phyloP scores from a whole-genome alignment of 768 basidiomycete species.

The Crassisporium funariophilum region DNA sequence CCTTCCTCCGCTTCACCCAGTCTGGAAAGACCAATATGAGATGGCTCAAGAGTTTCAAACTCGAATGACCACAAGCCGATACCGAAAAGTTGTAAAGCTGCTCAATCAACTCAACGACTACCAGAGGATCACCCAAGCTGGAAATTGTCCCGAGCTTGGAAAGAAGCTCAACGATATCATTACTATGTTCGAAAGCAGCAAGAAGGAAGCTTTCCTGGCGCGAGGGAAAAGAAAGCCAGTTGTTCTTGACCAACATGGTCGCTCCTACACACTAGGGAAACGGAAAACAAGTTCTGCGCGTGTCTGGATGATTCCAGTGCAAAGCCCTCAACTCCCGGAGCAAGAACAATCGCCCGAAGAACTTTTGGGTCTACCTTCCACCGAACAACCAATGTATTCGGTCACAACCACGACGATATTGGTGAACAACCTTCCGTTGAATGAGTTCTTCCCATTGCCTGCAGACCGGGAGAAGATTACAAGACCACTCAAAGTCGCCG shows the following conservation, averaged over 20 bases:
- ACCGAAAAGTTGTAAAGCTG: slow-evolving; percentile 61
- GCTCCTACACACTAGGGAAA: slow-evolving; percentile 84
- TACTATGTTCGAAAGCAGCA: slow-evolving; percentile 64
- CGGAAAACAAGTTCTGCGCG: slow-evolving; percentile 90
- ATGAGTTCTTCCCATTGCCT: slow-evolving; percentile 74
- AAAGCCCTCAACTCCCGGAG: slow-evolving; percentile 19
- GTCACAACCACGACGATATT: slow-evolving; percentile 69
- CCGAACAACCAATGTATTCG: slow-evolving; percentile 18
- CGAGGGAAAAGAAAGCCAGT: slow-evolving; percentile 58
- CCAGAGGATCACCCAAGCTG: slow-evolving; percentile 57
- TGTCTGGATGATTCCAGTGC: slow-evolving; percentile 88
- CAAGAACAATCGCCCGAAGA: slow-evolving; percentile 19
- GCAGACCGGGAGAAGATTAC: slow-evolving; percentile 81
- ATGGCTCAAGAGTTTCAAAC: slow-evolving; percentile 59
- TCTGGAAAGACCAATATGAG: slow-evolving; percentile 70
- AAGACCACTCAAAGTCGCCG: slow-evolving; percentile 82
- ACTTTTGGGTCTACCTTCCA: slow-evolving; percentile 29
- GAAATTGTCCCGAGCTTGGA: slow-evolving; percentile 60
- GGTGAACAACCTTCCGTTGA: slow-evolving; percentile 82
- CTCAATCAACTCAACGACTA: slow-evolving; percentile 70
- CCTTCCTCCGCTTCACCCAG: slow-evolving; percentile 57
- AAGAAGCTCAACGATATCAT: slow-evolving; percentile 53
- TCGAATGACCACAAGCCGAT: slow-evolving; percentile 67
- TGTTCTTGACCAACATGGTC: slow-evolving; percentile 71
- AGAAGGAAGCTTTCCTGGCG: slow-evolving; percentile 50